Percentiles rank a stretch among this genome's conserved stretches.
Evolutionary conservation across 345 rosid species (phyloP).

Genomic region (rapeseed (Brassica napus)): Da-Ae NC_063450.1:21514501-21515000

Average conservation of each 20-base stretch:
- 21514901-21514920: constrained; percentile 20
- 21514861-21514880: background rate
- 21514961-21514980: constrained; percentile 47
- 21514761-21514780: too few species aligned
- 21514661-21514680: too few species aligned
- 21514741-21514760: background rate
- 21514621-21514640: too few species aligned
- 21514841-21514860: too few species aligned
- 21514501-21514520: too few species aligned
- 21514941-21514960: background rate
- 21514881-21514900: constrained; percentile 4
- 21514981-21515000: constrained; percentile 57
- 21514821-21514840: constrained; percentile 1
- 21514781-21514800: background rate
- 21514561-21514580: too few species aligned
- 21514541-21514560: too few species aligned
- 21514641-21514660: too few species aligned
- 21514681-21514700: background rate
- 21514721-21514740: background rate
- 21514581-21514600: too few species aligned
- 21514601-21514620: too few species aligned
- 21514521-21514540: too few species aligned
- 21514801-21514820: background rate
- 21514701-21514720: background rate
- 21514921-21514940: background rate